Evolutionary conservation across 345 rosid species (phyloP).

Genomic region (Dipteronia dyeriana): DNA sequence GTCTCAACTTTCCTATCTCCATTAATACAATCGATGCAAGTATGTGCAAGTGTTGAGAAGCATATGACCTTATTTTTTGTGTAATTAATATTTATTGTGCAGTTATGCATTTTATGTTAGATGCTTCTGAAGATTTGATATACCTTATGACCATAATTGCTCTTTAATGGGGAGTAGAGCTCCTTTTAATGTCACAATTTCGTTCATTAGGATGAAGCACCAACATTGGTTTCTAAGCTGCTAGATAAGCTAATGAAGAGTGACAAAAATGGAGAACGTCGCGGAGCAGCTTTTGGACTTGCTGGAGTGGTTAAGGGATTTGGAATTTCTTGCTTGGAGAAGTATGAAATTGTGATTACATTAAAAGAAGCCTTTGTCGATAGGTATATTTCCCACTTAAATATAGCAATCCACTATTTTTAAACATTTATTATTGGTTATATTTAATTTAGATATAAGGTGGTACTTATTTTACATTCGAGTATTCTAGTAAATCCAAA

Average conservation of each 20-base stretch:
- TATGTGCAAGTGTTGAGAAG: slow-evolving; percentile 38
- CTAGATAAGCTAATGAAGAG: slow-evolving; percentile 82
- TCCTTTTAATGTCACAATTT: slow-evolving; percentile 12
- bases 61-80: slow-evolving; percentile 4
- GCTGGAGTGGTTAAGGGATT: slow-evolving; percentile 93
- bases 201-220: slow-evolving; percentile 70
- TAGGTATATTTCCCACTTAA: slow-evolving; percentile 47
- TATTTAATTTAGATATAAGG: neutral
- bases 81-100: neutral
- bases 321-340: slow-evolving; percentile 87
- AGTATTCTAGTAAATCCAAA: neutral
- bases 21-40: slow-evolving; percentile 76
- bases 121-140: neutral
- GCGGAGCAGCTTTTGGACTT: slow-evolving; percentile 99
- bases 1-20: slow-evolving; percentile 94
- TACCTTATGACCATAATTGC: neutral
- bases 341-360: slow-evolving; percentile 60
- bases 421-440: neutral
- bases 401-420: neutral
- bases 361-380: slow-evolving; percentile 71
- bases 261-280: slow-evolving; percentile 95
- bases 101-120: slow-evolving; percentile 12
- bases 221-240: slow-evolving; percentile 66
- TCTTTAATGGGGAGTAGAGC: neutral
- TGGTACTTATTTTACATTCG: neutral